A percentile compares a stretch with the other conserved stretches of the same genome.
phyloP scores from a whole-genome alignment of 441 rosid genomes.

The Sinapis alba region DNA sequence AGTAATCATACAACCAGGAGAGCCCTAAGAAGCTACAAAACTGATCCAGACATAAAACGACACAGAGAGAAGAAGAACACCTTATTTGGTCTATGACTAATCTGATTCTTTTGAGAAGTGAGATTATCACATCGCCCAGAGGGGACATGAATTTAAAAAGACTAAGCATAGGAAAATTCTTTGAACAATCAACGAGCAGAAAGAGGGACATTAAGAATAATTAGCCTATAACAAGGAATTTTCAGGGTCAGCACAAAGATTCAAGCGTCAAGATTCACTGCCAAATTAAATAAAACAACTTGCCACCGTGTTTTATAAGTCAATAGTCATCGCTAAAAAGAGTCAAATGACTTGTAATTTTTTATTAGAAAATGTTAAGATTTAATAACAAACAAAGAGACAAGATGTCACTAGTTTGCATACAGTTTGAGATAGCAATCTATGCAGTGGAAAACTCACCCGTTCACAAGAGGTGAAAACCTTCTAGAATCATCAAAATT shows the following conservation, averaged over 20 bases:
- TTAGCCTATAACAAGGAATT: constrained; percentile 8
- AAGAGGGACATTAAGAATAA: constrained; percentile 1
- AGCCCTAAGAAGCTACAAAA: not conserved
- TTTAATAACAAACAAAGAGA: constrained; percentile 17
- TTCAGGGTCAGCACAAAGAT: constrained; percentile 25
- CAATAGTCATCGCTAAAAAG: constrained; percentile 14
- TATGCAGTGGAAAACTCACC: constrained; percentile 24
- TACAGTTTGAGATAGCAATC: constrained; percentile 9
- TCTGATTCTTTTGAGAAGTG: constrained; percentile 29
- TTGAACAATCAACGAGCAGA: constrained; percentile 13
- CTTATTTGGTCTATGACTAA: constrained; percentile 13
- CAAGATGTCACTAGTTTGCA: not conserved
- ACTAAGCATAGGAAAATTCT: not conserved
- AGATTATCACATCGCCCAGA: constrained; percentile 16
- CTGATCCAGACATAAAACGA: not conserved
- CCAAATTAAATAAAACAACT: not conserved
- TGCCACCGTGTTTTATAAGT: not conserved
- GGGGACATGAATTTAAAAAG: constrained; percentile 13
- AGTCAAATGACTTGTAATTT: constrained; percentile 17
- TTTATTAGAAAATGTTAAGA: not conserved
- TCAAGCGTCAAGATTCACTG: constrained; percentile 24
- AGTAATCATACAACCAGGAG: not conserved
- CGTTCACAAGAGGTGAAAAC: constrained; percentile 62
- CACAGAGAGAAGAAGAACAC: constrained; percentile 4
- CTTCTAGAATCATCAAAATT: constrained; percentile 56